A percentile compares a stretch with the other conserved stretches of the same genome.
Conservation (phyloP, 2,329 filamentous ascomycete species). For the Pseudopyricularia cyperi region DNA sequence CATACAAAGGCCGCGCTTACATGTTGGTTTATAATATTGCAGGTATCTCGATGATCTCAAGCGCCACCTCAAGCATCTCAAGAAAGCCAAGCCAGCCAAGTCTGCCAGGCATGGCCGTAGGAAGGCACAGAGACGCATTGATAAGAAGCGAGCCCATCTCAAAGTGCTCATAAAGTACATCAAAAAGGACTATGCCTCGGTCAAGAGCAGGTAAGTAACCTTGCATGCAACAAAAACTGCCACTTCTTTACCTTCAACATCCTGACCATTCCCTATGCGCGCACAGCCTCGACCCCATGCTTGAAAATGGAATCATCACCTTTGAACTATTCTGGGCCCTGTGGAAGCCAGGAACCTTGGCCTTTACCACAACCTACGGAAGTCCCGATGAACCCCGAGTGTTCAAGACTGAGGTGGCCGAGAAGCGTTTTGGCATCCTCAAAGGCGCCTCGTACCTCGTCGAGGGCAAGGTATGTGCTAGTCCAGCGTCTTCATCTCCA, state of each 20-base stretch:
- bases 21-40: conserved; percentile 10
- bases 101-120: conserved; percentile 42
- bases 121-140: conserved; percentile 44
- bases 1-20: neutral
- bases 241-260: no score
- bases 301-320: conserved; percentile 72
- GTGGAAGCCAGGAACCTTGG: conserved; percentile 76
- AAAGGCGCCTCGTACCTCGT: conserved; percentile 66
- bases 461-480: conserved; percentile 43
- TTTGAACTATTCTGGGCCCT: conserved; percentile 83
- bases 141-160: conserved; percentile 48
- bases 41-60: conserved; percentile 71
- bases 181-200: conserved; percentile 59
- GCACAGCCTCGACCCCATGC: conserved; percentile 60
- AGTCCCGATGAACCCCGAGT: conserved; percentile 63
- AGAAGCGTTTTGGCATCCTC: conserved; percentile 55
- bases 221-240: neutral
- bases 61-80: conserved; percentile 48
- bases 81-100: conserved; percentile 35
- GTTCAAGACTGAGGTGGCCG: conserved; percentile 69
- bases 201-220: conserved; percentile 45
- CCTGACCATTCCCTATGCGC: neutral
- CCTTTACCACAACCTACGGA: conserved; percentile 66
- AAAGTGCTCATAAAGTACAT: conserved; percentile 38
- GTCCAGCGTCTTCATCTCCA: no score